phyloP scores from a whole-genome alignment of 768 basidiomycete genomes.

The Pisolithus albus region DNA sequence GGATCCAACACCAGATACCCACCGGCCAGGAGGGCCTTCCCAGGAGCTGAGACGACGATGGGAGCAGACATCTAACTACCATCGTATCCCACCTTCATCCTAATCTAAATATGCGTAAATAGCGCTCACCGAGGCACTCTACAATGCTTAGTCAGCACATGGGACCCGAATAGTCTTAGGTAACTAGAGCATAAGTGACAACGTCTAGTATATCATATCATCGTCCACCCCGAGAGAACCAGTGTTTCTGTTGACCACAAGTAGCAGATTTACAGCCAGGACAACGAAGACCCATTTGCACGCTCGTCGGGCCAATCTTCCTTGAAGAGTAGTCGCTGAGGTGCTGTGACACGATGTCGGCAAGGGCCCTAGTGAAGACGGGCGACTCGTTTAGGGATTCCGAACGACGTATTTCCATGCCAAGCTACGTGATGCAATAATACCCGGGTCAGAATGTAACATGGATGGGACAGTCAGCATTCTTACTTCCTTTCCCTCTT shows the following conservation, averaged over 20 bases:
- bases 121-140: too few species aligned
- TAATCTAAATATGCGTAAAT: not conserved
- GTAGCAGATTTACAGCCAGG: conserved; percentile 89
- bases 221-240: conserved; percentile 75
- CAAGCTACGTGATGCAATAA: conserved; percentile 49
- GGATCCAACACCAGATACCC: conserved; percentile 96
- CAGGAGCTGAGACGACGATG: conserved; percentile 83
- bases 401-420: conserved; percentile 83
- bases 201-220: conserved; percentile 8
- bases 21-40: conserved; percentile 92
- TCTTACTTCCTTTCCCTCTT: conserved; percentile 84
- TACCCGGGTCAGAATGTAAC: not conserved
- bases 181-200: not conserved
- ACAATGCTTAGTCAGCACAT: conserved; percentile 22
- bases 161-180: conserved; percentile 1
- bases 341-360: conserved; percentile 83
- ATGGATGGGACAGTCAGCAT: not conserved
- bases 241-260: conserved; percentile 82
- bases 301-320: conserved; percentile 54
- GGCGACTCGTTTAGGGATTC: conserved; percentile 94
- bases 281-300: conserved; percentile 83
- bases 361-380: conserved; percentile 89
- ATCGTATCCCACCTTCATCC: not conserved
- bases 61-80: conserved; percentile 34
- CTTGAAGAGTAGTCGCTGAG: conserved; percentile 56